Evolutionary conservation across 306 rosid genomes (phyloP).

Genomic region (Pueraria montana): DNA sequence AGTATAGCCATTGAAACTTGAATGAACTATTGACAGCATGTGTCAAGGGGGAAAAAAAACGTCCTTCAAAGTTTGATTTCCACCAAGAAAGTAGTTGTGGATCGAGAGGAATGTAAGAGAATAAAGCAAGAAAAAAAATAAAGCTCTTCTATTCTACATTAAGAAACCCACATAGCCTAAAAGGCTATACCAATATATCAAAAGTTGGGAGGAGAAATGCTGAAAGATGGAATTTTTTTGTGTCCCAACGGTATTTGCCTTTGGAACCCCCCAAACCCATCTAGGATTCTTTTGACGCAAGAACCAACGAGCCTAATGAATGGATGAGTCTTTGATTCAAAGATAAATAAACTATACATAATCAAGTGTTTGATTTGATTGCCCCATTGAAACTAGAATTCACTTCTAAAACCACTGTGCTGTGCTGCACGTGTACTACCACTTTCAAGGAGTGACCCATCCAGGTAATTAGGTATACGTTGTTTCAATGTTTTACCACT

Average conservation of each 20-base stretch:
- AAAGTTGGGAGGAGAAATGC: constrained; percentile 47
- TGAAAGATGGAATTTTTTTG: constrained; percentile 61
- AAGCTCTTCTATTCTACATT: constrained; percentile 58
- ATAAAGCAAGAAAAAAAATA: constrained; percentile 63
- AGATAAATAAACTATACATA: constrained; percentile 66
- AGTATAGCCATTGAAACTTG: constrained; percentile 77
- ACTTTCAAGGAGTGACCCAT: constrained; percentile 36
- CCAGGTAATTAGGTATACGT: constrained; percentile 26
- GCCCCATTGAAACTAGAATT: constrained; percentile 49
- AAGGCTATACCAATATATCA: constrained; percentile 21
- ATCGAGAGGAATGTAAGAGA: constrained; percentile 57
- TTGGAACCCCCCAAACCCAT: constrained; percentile 44
- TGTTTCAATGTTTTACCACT: constrained; percentile 29
- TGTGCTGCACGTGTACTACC: constrained; percentile 45
- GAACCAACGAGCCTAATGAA: constrained; percentile 58
- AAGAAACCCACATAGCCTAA: constrained; percentile 60
- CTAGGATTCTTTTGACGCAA: constrained; percentile 56
- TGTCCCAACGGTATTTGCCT: constrained; percentile 54
- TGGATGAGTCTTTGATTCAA: constrained; percentile 68
- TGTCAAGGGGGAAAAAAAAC: constrained; percentile 50
- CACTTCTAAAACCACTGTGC: constrained; percentile 17
- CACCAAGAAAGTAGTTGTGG: constrained; percentile 85
- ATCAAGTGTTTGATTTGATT: constrained; percentile 54
- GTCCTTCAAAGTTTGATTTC: constrained; percentile 64
- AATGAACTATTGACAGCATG: constrained; percentile 66